phyloP scores from a whole-genome alignment of 768 basidiomycete genomes.

The Kwoniella heveanensis region DNA sequence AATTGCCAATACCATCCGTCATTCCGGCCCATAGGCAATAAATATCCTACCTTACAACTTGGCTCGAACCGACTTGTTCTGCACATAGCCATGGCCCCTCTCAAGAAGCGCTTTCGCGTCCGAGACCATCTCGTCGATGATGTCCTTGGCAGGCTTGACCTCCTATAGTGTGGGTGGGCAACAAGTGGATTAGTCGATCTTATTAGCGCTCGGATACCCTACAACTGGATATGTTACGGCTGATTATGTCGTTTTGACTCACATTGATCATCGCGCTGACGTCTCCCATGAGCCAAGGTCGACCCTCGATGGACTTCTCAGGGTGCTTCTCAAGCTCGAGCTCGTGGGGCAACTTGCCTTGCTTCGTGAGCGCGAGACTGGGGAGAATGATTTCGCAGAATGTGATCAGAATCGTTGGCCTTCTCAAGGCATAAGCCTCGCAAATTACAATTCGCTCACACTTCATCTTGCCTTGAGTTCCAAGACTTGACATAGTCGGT shows the following conservation, averaged over 20 bases:
- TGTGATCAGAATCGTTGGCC: too few relatives aligned
- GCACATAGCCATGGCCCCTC: conserved; percentile 27
- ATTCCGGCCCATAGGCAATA: too few relatives aligned
- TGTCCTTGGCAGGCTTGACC: conserved; percentile 76
- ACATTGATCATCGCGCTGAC: conserved; percentile 64
- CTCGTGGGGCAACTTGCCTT: conserved; percentile 78
- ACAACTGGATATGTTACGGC: too few relatives aligned
- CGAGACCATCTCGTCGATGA: conserved; percentile 78
- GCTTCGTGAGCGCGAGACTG: conserved; percentile 75
- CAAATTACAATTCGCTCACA: conserved; percentile 30
- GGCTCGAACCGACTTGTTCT: conserved; percentile 8
- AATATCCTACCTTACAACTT: conserved; percentile 5
- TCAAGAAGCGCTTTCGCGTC: conserved; percentile 68
- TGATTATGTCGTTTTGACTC: conserved; percentile 10
- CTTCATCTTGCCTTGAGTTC: conserved; percentile 57
- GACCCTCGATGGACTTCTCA: conserved; percentile 69
- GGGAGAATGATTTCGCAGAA: background rate
- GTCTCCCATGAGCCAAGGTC: conserved; percentile 80
- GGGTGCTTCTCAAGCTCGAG: conserved; percentile 76
- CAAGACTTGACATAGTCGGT: conserved; percentile 85
- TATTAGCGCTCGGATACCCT: too few relatives aligned
- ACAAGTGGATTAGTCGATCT: too few relatives aligned
- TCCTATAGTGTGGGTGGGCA: too few relatives aligned
- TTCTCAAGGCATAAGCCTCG: too few relatives aligned
- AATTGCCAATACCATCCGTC: background rate